Evolutionary conservation across 192 early-diverging fungal genomes (phyloP), one percentile per base, ranked within the genome.

Genomic region (Ambispora gerdemannii): DNA sequence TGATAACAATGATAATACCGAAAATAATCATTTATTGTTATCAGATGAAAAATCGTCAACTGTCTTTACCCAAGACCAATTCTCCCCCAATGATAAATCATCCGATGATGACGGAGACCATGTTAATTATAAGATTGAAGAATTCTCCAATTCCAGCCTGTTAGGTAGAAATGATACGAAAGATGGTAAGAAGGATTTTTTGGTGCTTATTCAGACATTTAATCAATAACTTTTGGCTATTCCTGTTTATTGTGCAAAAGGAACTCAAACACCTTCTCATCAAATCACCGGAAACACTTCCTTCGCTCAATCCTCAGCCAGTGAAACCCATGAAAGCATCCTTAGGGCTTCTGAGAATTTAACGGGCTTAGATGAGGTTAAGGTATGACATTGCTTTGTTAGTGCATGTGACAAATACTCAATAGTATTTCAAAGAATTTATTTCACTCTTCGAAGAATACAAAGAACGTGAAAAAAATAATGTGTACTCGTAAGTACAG

Each of bases 381-480:
- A 67, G 50, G 47, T 67, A 67, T 67, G 50, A 52, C 8, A 33
- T 64, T 52, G 30, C 31, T 52, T 67, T 52, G 31, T 67, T 50
- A 1, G 22, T 4, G 65, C 31, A 52, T 52, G 32, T 67, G n/a
- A 11, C 11, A 52, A 67, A 67, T 67, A 67, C 30, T 67, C 2
- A 67, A 52, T 67, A 52, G 65, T 67, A 67, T 31, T 67, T 67
- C 11, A n/a, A 19, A 0, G 50, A 67, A 67, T 67, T 67, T 52
- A 67, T 52, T 67, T 17, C 50, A 32, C 31, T 33, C 53, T 67
- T 67, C 34, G 53, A 34, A 33, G 34, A 67, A 32, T 67, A 32
- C 33, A 67, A 67, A 33, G 15, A 67, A 67, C 25, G 30, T 2
- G 11, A 67, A 20, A 0, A 52, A 67, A 50, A 67, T 31, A 67